Evolutionary conservation across 768 basidiomycete genomes (phyloP), one percentile per base, ranked within the genome.

Genomic region (Serendipita sp.): DNA sequence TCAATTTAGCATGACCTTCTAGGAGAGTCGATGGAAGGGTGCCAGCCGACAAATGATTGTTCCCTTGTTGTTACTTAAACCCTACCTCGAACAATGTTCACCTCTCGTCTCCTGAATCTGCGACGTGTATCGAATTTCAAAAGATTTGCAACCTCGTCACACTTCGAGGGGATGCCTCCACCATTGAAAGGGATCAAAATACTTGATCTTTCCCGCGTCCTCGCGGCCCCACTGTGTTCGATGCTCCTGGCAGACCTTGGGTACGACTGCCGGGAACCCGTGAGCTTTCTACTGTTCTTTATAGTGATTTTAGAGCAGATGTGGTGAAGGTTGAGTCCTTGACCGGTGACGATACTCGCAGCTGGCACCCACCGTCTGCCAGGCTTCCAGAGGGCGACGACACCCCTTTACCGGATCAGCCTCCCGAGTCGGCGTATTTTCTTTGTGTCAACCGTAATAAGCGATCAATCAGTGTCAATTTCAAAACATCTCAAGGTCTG

Each of bases 381-480:
- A 26, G 34, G n/a, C 61, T 24, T 16, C 22, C 3, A 2, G 28
- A 33, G 24, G 45, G 45, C 7, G 20, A n/a, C n/a, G 48, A 58
- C 31, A 33, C 28, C 17, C 53, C 53, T 24, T 31, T 58, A 3
- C 68, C 73, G 44, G 77, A 78, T 62, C 72, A 85, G 0, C 91
- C 90, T 7, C 82, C 91, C 9, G 94, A 97, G 71, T 89, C 90
- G 2, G 90, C 94, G 0, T 97, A 97, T 71, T 97, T 95, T 71
- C 80, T 97, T 3, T 81, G 88, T 0, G 83, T 80, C 0, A 97
- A 97, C 71, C 78, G 94, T 60, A 91, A 91, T 72, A 94, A 94
- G 71, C 81, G 88, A 31, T 92, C 90, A 3, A 78, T 94, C 43
- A 92, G 90, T 4, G 82, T 95, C 16, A 88, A 97, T 73, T 84